A percentile compares a stretch with the other conserved stretches of the same genome.
These are phyloP conservation scores for Hydrangea macrophylla DNA, from an alignment of 148 eudicot species.

Conservation along the genomic window DNA sequence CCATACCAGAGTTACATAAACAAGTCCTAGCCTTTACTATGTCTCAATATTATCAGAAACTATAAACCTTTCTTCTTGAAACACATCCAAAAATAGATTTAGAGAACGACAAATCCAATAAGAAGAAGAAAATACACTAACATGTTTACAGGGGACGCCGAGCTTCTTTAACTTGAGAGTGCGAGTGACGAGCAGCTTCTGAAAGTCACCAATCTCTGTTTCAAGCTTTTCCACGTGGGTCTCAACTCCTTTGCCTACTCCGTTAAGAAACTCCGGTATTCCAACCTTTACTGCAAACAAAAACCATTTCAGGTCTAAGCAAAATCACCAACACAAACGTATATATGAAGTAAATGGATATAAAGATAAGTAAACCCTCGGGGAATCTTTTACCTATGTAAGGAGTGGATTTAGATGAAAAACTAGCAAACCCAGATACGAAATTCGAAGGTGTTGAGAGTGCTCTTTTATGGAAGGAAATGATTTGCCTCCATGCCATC, in stretches of 20 bases:
- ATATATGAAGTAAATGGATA: neutral
- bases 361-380: neutral
- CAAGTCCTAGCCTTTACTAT: no score
- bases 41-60: no score
- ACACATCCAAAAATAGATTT: no score
- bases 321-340: neutral
- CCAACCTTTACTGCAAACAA: conserved; percentile 67
- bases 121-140: conserved; percentile 19
- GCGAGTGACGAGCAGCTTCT: conserved; percentile 68
- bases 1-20: no score
- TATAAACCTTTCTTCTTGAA: no score
- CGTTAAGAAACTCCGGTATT: conserved; percentile 79
- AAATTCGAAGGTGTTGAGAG: conserved; percentile 11
- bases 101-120: no score
- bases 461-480: neutral
- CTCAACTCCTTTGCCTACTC: conserved; percentile 69
- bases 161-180: conserved; percentile 81
- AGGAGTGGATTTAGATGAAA: conserved; percentile 34
- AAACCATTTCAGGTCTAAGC: neutral
- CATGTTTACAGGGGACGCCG: conserved; percentile 76
- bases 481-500: conserved; percentile 36
- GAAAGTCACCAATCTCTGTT: conserved; percentile 68
- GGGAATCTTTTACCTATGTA: conserved; percentile 19
- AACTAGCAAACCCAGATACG: conserved; percentile 20
- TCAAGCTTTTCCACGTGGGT: conserved; percentile 73